A percentile compares a stretch with the other conserved stretches of the same genome.
phyloP scores from a whole-genome alignment of 345 rosid genomes.

The Pseudoturritis turrita region DNA sequence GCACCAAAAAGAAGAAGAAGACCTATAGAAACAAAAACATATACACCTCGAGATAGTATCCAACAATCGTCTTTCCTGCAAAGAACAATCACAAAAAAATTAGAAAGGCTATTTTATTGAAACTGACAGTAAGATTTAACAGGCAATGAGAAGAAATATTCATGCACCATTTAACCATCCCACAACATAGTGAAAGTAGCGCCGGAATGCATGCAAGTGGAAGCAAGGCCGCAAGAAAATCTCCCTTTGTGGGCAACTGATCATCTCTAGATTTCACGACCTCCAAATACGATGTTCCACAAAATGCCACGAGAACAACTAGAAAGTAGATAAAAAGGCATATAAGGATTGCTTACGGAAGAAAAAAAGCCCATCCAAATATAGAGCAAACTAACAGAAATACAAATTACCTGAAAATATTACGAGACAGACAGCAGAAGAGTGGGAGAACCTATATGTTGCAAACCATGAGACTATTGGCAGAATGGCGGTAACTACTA shows the following conservation, averaged over 20 bases:
- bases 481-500: constrained; percentile 84
- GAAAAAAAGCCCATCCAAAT: constrained; percentile 11
- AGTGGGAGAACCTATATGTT: constrained; percentile 83
- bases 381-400: constrained; percentile 1
- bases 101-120: constrained; percentile 2
- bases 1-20: constrained; percentile 95
- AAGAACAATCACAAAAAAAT: constrained; percentile 23
- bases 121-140: neutral
- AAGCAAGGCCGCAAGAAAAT: constrained; percentile 96
- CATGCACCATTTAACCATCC: constrained; percentile 90
- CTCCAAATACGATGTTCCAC: constrained; percentile 88
- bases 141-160: constrained; percentile 17
- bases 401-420: constrained; percentile 69
- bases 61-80: constrained; percentile 98
- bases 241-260: constrained; percentile 77
- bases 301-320: constrained; percentile 93
- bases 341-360: neutral
- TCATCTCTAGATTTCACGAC: constrained; percentile 83
- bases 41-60: constrained; percentile 90
- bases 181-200: constrained; percentile 75
- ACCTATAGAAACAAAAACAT: constrained; percentile 75
- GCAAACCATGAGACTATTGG: constrained; percentile 98
- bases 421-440: constrained; percentile 80
- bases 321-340: constrained; percentile 31
- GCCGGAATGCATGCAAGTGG: constrained; percentile 98